Base-by-base conservation (phyloP, 2,329 filamentous ascomycete genomes). In the Emergomyces africanus region DNA sequence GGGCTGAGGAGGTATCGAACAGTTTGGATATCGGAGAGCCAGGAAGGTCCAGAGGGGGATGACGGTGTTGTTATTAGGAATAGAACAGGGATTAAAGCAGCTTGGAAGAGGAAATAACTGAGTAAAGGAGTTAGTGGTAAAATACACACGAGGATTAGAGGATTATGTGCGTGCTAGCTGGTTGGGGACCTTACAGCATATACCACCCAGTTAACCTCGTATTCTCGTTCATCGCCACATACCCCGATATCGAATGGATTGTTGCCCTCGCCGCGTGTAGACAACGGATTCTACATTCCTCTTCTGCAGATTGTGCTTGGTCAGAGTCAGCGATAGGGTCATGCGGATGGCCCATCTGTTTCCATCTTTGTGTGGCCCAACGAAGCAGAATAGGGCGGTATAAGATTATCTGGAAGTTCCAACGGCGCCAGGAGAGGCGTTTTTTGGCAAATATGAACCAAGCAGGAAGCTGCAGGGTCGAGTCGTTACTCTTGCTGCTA, bases 71-170 rank as follows among this genome's bases (percentile, higher is more conserved):
- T 54, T 37, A 54, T 54, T 20, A 54, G n/a, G 35, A 54, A 72
- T 54, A 77, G 72, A 35, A 75, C 70, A 3, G 74, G 74, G 51
- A 77, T 75, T 2, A 77, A 63, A 25, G 70, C 73, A 15, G 75
- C 75, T 66, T 77, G 75, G 66, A 77, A 77, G 44, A 77, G 69
- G 62, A 77, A 77, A 64, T 77, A 76, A 68, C 48, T 50, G n/a
- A n/a, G 48, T n/a, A n/a, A 9, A 44, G 6, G 6, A 33, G 48
- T 50, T 50, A 50, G 48, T 30, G 30, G 28, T 6, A 14, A 33
- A 9, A 30, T 15, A 20, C 33, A 33, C 15, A 50, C 20, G 30
- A 15, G 28, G 18, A 30, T 25, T 33, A 18, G 48, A 10, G 48
- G 48, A 6, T 6, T 33, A 33, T 20, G 48, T 33, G 28, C 4